Conservation (phyloP, 164 flowering plant species). For the Magnolia officinalis region DNA sequence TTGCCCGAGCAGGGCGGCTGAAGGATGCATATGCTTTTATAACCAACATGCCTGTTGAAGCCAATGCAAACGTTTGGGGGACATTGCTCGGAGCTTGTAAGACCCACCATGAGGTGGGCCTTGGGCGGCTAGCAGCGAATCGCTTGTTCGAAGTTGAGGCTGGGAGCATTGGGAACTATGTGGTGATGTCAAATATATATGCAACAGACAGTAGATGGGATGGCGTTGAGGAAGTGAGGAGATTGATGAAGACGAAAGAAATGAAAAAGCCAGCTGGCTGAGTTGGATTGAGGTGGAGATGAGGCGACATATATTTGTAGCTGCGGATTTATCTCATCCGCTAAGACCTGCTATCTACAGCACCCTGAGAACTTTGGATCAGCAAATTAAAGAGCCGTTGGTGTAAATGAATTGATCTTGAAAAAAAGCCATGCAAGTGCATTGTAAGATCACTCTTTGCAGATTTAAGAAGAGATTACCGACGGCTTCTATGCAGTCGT, state of each 20-base stretch:
- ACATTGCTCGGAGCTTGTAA: conserved; percentile 71
- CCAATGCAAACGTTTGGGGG: conserved; percentile 74
- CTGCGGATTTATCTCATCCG: conserved; percentile 66
- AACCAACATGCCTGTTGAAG: conserved; percentile 53
- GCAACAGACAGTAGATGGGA: conserved; percentile 84
- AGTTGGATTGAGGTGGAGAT: conserved; percentile 80
- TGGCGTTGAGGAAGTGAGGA: conserved; percentile 65
- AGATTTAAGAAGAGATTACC: neutral
- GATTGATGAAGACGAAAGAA: conserved; percentile 54
- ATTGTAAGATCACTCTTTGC: neutral
- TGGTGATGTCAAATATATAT: conserved; percentile 67
- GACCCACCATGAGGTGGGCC: conserved; percentile 57
- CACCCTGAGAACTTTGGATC: conserved; percentile 33
- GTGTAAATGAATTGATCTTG: neutral
- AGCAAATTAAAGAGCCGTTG: conserved; percentile 39
- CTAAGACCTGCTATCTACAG: conserved; percentile 35
- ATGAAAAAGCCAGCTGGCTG: conserved; percentile 75
- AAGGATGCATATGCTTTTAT: conserved; percentile 64
- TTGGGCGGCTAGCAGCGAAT: conserved; percentile 54
- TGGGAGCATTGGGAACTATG: conserved; percentile 59
- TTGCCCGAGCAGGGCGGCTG: conserved; percentile 64
- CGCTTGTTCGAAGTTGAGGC: conserved; percentile 52
- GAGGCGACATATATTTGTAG: conserved; percentile 49
- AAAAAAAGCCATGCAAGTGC: neutral
- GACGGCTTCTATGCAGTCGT: neutral